Conservation (phyloP, 208 protist species). For the Acanthamoeba lenticulata region DNA sequence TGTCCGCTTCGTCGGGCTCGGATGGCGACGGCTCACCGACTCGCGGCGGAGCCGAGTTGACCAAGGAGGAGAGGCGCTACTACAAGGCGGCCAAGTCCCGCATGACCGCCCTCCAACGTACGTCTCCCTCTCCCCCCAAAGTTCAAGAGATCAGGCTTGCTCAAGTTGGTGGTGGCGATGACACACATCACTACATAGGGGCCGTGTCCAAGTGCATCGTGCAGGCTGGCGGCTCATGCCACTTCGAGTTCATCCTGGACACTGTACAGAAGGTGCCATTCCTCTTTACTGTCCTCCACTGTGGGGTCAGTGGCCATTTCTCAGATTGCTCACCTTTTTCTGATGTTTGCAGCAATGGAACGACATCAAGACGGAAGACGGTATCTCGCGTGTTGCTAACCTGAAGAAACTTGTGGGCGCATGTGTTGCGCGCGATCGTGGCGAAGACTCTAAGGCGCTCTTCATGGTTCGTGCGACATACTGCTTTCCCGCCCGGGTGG, state of each 20-base stretch:
- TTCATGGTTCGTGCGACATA: conserved; percentile 1
- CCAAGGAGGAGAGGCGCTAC: conserved; percentile 7
- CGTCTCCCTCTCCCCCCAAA: background rate
- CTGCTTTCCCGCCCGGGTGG: background rate
- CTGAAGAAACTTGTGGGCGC: conserved; percentile 48
- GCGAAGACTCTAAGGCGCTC: conserved; percentile 54
- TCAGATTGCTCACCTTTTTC: background rate
- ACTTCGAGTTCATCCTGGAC: conserved; percentile 58
- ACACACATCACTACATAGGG: background rate
- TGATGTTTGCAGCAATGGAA: background rate
- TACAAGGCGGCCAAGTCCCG: conserved; percentile 1
- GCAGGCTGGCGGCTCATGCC: conserved; percentile 43
- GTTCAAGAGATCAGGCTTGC: background rate
- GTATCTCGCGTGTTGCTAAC: conserved; percentile 48
- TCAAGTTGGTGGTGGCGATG: background rate
- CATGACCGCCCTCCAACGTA: conserved; percentile 50
- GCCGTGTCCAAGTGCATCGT: conserved; percentile 31
- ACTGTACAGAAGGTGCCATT: conserved; percentile 8
- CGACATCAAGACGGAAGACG: conserved; percentile 50
- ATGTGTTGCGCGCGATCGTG: conserved; percentile 6
- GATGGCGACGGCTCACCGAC: background rate
- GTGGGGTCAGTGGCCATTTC: background rate
- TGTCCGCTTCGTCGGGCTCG: background rate
- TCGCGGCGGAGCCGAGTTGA: background rate
- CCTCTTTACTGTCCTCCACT: background rate